Evolutionary conservation across 495 filamentous ascomycete species (phyloP).

Genomic region (Lentithecium fluviatile): DNA sequence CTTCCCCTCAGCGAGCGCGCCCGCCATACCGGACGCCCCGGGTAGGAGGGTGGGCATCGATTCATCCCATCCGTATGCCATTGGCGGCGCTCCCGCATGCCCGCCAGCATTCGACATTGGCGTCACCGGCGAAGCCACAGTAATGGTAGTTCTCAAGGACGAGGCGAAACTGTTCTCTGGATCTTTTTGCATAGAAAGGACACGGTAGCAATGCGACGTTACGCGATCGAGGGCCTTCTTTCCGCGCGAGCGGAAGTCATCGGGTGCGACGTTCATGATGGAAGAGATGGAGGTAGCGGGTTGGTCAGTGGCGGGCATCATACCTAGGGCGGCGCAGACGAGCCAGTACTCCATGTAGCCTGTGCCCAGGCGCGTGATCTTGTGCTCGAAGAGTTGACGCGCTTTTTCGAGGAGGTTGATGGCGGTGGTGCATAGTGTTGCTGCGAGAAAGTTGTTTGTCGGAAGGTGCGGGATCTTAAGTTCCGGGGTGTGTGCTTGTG

Average conservation of each 20-base stretch:
- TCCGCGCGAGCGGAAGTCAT: slow-evolving; percentile 15
- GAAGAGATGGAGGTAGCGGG: background rate
- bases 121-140: background rate
- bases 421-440: slow-evolving; percentile 12
- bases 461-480: slow-evolving; percentile 9
- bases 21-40: background rate
- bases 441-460: slow-evolving; percentile 16
- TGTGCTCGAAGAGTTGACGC: slow-evolving; percentile 27
- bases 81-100: background rate
- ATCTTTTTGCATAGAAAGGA: slow-evolving; percentile 31
- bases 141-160: slow-evolving; percentile 7
- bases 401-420: slow-evolving; percentile 17
- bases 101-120: background rate
- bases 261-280: slow-evolving; percentile 2
- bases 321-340: slow-evolving; percentile 13
- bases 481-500: background rate
- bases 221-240: slow-evolving; percentile 20
- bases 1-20: background rate
- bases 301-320: slow-evolving; percentile 20
- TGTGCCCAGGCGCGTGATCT: slow-evolving; percentile 31
- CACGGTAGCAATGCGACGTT: slow-evolving; percentile 22
- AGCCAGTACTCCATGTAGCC: slow-evolving; percentile 36
- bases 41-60: background rate
- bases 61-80: background rate
- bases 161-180: slow-evolving; percentile 12